phyloP scores from a whole-genome alignment of 2,329 filamentous ascomycete species.

The Verticillium nonalfalfae region DNA sequence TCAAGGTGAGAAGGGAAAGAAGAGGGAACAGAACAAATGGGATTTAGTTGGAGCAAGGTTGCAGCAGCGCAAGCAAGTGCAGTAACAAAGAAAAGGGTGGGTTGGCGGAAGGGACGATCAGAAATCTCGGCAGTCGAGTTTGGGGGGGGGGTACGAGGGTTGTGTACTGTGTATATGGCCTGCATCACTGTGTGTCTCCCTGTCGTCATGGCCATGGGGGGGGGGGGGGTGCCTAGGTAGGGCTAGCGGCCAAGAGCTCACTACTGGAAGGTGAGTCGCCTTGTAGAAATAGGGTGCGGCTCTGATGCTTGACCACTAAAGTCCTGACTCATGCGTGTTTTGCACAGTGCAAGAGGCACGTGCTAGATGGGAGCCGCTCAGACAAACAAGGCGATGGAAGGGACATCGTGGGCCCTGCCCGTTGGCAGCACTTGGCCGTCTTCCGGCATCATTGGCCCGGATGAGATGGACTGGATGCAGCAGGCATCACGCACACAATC shows the following conservation, averaged over 20 bases:
- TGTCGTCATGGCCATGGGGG: not conserved
- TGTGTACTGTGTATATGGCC: not conserved
- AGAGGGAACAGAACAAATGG: conserved; percentile 8
- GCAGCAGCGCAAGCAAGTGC: conserved; percentile 7
- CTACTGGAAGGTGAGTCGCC: too few species aligned
- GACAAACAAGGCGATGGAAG: not conserved
- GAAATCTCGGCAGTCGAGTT: conserved; percentile 2
- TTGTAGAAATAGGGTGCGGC: not conserved
- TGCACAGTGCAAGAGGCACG: not conserved
- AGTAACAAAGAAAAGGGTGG: conserved; percentile 2
- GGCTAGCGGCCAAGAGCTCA: too few species aligned
- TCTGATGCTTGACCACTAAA: not conserved
- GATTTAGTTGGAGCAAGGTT: conserved; percentile 2
- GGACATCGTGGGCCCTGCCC: not conserved
- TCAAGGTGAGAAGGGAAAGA: conserved; percentile 1
- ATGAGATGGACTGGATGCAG: not conserved
- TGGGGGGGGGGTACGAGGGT: not conserved
- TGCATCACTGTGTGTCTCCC: not conserved
- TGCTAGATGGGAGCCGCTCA: not conserved
- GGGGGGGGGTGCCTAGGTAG: too few species aligned
- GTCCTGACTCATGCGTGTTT: not conserved
- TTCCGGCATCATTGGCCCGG: not conserved
- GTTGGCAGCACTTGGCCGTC: not conserved
- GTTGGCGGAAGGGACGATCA: not conserved
- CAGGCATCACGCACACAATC: not conserved